phyloP scores from a whole-genome alignment of 129 eudicot species.

The Erigeron canadensis region DNA sequence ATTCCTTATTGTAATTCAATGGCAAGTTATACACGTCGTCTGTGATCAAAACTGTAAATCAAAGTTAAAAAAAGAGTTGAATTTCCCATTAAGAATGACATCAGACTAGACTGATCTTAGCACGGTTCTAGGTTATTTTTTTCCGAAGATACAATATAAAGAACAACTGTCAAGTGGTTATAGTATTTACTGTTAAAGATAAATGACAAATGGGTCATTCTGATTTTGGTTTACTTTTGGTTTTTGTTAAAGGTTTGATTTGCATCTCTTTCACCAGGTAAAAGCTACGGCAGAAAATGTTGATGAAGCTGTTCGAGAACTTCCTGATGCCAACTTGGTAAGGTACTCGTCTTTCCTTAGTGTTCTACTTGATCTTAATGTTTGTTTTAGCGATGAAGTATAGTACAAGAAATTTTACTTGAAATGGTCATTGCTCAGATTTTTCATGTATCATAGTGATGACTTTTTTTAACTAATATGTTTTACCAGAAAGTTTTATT shows the following conservation, averaged over 20 bases:
- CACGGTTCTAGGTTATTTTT: not conserved
- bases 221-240: not conserved
- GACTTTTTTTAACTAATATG: too few species aligned
- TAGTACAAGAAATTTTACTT: too few species aligned
- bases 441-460: too few species aligned
- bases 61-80: not conserved
- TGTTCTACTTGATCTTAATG: slow-evolving; percentile 16
- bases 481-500: too few species aligned
- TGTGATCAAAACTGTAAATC: not conserved
- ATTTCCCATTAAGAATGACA: not conserved
- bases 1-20: not conserved
- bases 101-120: not conserved
- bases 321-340: slow-evolving; percentile 99
- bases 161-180: not conserved
- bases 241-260: not conserved
- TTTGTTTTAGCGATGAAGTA: not conserved
- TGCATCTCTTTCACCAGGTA: slow-evolving; percentile 48
- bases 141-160: not conserved
- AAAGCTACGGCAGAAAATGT: slow-evolving; percentile 98
- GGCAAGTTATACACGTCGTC: not conserved
- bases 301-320: slow-evolving; percentile 95
- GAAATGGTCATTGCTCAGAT: too few species aligned
- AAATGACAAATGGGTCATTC: not conserved
- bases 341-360: slow-evolving; percentile 67
- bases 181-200: not conserved